These are phyloP conservation scores for Panaeolus papilionaceus DNA, from an alignment of 768 basidiomycete species.

Conservation along the genomic window DNA sequence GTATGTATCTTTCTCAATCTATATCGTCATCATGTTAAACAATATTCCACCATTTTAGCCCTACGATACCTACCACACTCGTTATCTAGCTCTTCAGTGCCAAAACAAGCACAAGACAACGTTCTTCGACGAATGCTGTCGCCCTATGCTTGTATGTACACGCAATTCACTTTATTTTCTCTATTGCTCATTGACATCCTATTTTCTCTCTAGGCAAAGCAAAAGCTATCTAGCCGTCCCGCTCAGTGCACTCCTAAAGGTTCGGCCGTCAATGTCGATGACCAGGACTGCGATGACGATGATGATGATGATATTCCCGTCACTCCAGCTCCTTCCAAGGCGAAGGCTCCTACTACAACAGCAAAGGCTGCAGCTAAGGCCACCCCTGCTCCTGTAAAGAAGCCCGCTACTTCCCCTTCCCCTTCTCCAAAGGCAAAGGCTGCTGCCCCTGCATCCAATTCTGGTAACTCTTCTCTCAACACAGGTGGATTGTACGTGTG, in stretches of 20 bases:
- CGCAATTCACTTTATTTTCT: conserved; percentile 14
- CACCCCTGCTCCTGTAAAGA: conserved; percentile 21
- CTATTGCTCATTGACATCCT: background rate
- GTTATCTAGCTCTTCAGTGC: conserved; percentile 66
- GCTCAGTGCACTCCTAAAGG: conserved; percentile 52
- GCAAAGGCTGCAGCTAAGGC: conserved; percentile 22
- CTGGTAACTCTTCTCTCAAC: conserved; percentile 29
- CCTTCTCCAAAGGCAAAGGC: conserved; percentile 23
- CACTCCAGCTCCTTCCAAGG: conserved; percentile 26
- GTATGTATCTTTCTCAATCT: conserved; percentile 23
- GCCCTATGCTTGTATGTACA: conserved; percentile 63
- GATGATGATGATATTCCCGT: conserved; percentile 18
- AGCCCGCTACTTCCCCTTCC: conserved; percentile 25
- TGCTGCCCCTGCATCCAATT: background rate
- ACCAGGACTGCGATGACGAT: conserved; percentile 30
- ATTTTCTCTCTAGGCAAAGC: conserved; percentile 45
- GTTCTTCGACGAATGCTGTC: conserved; percentile 77
- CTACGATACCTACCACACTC: conserved; percentile 62
- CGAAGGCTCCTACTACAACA: conserved; percentile 17
- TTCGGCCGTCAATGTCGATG: conserved; percentile 24
- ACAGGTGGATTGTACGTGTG: conserved; percentile 52
- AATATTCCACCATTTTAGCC: conserved; percentile 35
- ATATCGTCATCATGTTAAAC: conserved; percentile 15
- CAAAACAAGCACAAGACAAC: conserved; percentile 50
- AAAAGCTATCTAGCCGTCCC: conserved; percentile 56